A percentile compares a stretch with the other conserved stretches of the same genome.
Conservation (phyloP, 345 rosid species). For the Trapa incisa region DNA sequence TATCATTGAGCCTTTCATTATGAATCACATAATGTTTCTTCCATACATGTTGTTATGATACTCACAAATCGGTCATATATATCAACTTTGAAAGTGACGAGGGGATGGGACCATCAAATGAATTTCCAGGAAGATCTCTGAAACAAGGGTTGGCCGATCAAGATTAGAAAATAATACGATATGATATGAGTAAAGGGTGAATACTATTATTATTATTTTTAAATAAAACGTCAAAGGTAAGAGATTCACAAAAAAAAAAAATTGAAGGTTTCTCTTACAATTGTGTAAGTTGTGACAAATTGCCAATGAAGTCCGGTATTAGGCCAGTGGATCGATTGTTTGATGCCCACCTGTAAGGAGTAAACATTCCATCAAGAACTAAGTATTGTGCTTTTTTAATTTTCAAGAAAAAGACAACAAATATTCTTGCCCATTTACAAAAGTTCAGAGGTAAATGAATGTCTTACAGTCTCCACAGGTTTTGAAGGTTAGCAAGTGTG, state of each 20-base stretch:
- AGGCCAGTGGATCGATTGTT: conserved; percentile 22
- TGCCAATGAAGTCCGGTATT: conserved; percentile 46
- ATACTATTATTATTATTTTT: no score
- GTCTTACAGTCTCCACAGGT: no score
- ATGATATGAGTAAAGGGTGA: no score
- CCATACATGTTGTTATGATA: background rate
- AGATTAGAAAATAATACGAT: no score
- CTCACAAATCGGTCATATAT: conserved; percentile 2
- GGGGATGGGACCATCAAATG: conserved; percentile 4
- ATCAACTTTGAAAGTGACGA: conserved; percentile 1
- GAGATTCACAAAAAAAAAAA: background rate
- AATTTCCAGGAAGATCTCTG: conserved; percentile 1
- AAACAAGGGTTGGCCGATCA: no score
- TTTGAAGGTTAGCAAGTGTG: no score
- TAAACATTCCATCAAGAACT: no score
- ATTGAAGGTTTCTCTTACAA: conserved; percentile 24
- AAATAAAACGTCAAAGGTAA: background rate
- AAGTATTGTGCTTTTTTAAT: no score
- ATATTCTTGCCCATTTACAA: background rate
- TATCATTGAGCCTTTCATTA: background rate
- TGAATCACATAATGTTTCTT: no score
- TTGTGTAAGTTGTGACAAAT: conserved; percentile 30
- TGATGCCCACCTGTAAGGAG: no score
- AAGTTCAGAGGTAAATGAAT: no score
- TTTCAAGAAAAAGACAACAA: background rate